Evolutionary conservation across 2,329 filamentous ascomycete genomes (phyloP), one percentile per base, ranked within the genome.

Genomic region (Aaosphaeria pasadenensis): DNA sequence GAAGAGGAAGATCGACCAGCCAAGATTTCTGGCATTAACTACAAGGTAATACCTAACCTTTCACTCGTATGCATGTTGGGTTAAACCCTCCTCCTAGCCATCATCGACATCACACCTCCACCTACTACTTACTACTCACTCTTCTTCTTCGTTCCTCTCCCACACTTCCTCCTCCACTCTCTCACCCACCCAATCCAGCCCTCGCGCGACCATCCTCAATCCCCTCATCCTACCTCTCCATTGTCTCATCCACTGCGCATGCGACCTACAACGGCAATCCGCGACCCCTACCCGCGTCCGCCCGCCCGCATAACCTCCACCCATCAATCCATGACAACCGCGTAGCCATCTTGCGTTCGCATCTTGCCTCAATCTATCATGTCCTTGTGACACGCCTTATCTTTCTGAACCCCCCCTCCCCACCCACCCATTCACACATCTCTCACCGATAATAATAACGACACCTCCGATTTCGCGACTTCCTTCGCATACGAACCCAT

Each of bases 311-410:
- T 43, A 39, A 42, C 54, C 44, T 55, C 48, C 50, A 50, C 53
- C 58, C 56, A 54, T 54, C 48, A 49, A 50, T 53, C 58, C 56
- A 54, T 51, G 42, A 47, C 44, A 49, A 47, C 44, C 45, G 46
- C 42, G 44, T 44, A 48, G 55, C 47, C 50, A 50, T 53, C 48
- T 51, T 49, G 50, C 44, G 51, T 55, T 48, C 45, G 40, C 53
- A 53, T 54, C 33, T 36, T 36, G 33, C 33, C n/a, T n/a, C 33
- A 59, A 58, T 35, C 39, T 60, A 64, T 58, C 53, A 69, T 70
- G 67, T 63, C 64, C 67, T 66, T 69, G 67, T 70, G 67, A 70
- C 64, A 59, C 60, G 45, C 50, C 55, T 51, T 53, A 67, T 66
- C 63, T 55, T 52, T 52, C 54, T 42, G 45, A 42, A 45, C 42